phyloP scores from a whole-genome alignment of 192 early-diverging fungal genomes.

The Backusella luteola region DNA sequence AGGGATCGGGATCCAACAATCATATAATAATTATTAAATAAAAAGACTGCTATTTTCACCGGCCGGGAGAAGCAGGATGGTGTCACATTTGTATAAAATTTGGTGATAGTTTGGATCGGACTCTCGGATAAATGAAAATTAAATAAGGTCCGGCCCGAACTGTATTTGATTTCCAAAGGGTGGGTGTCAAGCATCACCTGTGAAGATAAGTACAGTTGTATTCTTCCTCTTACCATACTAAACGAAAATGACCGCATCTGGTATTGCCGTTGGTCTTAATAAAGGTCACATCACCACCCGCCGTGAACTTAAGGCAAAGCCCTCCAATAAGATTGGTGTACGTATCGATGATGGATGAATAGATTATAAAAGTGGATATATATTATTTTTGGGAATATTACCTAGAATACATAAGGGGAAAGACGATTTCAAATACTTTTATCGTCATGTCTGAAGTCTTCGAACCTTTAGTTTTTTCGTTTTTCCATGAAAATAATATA shows the following conservation, averaged over 20 bases:
- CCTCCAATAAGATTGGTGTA: not conserved
- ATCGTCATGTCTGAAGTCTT: not conserved
- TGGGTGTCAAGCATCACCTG: not conserved
- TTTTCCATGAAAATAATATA: not conserved
- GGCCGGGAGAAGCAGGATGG: too few species aligned
- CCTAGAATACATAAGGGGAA: not conserved
- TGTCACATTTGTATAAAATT: too few species aligned
- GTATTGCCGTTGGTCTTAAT: conserved; percentile 2
- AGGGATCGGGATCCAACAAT: too few species aligned
- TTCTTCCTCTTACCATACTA: conserved; percentile 1
- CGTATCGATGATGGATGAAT: conserved; percentile 5
- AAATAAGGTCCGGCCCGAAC: not conserved
- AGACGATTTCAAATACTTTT: not conserved
- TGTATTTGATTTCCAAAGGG: not conserved
- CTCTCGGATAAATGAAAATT: not conserved
- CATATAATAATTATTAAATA: too few species aligned
- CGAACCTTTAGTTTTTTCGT: not conserved
- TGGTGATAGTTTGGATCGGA: too few species aligned
- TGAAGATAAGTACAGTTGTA: not conserved
- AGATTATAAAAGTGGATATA: not conserved
- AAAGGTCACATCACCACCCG: conserved; percentile 87
- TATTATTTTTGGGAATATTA: not conserved
- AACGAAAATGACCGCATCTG: not conserved
- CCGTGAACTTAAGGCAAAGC: conserved; percentile 52
- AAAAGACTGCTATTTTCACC: too few species aligned